Percentiles rank a stretch among this genome's conserved stretches.
These are phyloP conservation scores for Tinospora cordifolia DNA, from an alignment of 164 flowering plant genomes.

Conservation along the genomic window DNA sequence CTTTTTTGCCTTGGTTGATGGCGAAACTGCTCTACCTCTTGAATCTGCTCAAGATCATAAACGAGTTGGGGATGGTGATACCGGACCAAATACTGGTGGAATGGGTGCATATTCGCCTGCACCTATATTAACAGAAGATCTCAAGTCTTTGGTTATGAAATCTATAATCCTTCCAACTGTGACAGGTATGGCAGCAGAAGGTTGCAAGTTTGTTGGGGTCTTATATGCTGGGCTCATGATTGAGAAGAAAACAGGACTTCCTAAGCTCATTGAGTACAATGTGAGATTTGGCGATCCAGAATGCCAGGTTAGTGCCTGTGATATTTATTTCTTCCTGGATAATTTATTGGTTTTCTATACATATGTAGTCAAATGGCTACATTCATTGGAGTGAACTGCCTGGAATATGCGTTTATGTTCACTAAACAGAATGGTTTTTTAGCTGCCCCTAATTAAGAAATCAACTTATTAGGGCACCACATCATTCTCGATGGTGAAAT, in stretches of 20 bases:
- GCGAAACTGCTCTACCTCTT: constrained; percentile 78
- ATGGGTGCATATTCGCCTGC: constrained; percentile 99
- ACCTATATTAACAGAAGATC: constrained; percentile 72
- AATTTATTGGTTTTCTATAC: not conserved
- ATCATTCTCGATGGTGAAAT: not conserved
- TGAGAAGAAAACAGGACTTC: constrained; percentile 80
- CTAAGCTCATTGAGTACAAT: constrained; percentile 91
- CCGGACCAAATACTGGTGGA: constrained; percentile 96
- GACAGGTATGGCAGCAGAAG: constrained; percentile 87
- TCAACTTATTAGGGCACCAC: not conserved
- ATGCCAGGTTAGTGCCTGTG: constrained; percentile 71
- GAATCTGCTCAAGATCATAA: constrained; percentile 99
- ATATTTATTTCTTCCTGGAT: not conserved
- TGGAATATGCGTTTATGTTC: not conserved
- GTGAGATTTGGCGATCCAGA: constrained; percentile 99
- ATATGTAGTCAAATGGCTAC: not conserved
- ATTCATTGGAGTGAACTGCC: not conserved
- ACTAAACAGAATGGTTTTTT: not conserved
- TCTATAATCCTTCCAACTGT: constrained; percentile 85
- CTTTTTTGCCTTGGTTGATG: constrained; percentile 96
- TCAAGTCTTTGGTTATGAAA: constrained; percentile 65
- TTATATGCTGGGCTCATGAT: constrained; percentile 96
- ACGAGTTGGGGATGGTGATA: constrained; percentile 95
- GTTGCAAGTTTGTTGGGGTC: constrained; percentile 91
- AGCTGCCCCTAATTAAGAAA: not conserved